Base-by-base conservation (phyloP, 768 basidiomycete species). In the Tricholoma sp. region DNA sequence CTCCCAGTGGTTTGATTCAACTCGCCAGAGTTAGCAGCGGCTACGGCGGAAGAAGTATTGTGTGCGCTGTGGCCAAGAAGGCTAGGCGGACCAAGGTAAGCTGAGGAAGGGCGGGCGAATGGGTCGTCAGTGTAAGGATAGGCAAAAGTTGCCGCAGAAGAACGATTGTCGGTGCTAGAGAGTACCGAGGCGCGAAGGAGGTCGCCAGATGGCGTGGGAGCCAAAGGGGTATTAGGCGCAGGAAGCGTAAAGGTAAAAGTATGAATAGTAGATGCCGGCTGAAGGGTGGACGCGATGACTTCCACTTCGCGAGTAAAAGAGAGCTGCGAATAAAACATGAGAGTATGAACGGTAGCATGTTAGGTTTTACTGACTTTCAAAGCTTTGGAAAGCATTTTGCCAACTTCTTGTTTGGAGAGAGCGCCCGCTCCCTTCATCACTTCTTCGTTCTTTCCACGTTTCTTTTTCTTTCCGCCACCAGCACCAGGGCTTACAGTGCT, bases 261-360 rank as follows among this genome's bases (percentile, higher is more conserved):
- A 68, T 97, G 93, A 45, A 94, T 86, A 13, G 94, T 97, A 6
- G 91, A 91, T 1, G 94, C 88, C 6, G 95, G 95, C 63, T 95
- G 91, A 9, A 95, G 80, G 18, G 93, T 92, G n/a, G 94, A 93
- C 12, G 94, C 92, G 67, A 98, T 89, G 55, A 98, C 88, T 68
- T 95, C 93, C 42, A 95, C 90, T 69, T 96, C 94, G 53, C 89
- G 88, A 34, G 91, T 85, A 70, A 95, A 94, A 7, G 92, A 92
- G 45, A 95, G 85, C 91, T 94, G 33, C 49, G 15, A 37, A 47
- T 17, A 33, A n/a, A 20, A 32, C 33, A 50, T 9, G 37, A 45
- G 28, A 45, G 12, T 28, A 18, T 12, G 41, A 34, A 42, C 31
- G 20, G 6, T 28, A 20, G 10, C n/a, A 28, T 17, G 10, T 6